Evolutionary conservation across 257 asterid species (phyloP), one percentile per base, ranked within the genome.

Genomic region (Lycium barbarum): DNA sequence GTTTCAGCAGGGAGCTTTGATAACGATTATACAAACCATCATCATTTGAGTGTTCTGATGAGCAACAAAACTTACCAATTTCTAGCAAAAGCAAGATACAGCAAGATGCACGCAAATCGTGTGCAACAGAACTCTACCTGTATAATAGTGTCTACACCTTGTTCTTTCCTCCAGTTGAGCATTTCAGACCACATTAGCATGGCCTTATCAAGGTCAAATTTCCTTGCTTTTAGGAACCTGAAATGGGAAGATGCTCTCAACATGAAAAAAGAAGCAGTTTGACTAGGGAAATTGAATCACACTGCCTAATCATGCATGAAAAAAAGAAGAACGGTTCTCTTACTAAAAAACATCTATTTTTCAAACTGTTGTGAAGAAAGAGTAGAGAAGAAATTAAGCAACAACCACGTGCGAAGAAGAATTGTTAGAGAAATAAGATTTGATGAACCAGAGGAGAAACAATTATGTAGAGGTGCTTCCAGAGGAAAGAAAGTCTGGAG

Each of bases 171-270:
- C 99, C 99, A 97, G 86, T 89, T 91, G 86, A 97, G 91, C 99
- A 97, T 97, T 87, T 97, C 99, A 51, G 78, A 90, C 99, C 99
- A 97, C 99, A 97, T 97, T 55, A 93, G 95, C 70, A 90, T 84
- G 5, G 98, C 85, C 91, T 95, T 97, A 81, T 95, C 98, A 84
- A 93, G 94, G 91, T 97, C 99, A 88, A 95, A 95, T 91, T 97
- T 94, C 91, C 99, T 94, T 59, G 99, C 99, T 86, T 89, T 95
- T 92, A 95, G 89, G 85, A 93, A 97, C 87, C 99, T 97, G 97
- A 83, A 85, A 89, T 61, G 33, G 49, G 33, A 78, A 78, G 61
- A 53, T 78, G 82, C 49, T 53, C 13, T 74, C 62, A 57, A 26
- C 61, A 49, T 74, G 81, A 33, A 33, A 76, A 51, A 33, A 14